Evolutionary conservation across 2,329 filamentous ascomycete genomes (phyloP), one percentile per base, ranked within the genome.

Genomic region (Neurospora crassa): DNA sequence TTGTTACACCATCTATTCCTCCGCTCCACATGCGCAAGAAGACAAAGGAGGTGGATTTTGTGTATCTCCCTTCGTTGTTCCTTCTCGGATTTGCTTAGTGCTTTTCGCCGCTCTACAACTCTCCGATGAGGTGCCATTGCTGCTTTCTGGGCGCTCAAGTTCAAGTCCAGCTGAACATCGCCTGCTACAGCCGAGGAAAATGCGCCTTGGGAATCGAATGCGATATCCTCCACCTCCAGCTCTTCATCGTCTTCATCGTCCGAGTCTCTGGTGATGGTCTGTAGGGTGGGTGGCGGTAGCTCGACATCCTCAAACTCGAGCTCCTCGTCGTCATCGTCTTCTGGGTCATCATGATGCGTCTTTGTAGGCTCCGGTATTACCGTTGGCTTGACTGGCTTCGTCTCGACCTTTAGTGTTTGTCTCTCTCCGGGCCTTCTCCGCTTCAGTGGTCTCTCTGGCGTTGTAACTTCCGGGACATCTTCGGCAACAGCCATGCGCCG

Each of bases 1-100:
- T 95, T 91, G 77, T 97, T 97, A 81, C 94, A 97, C 93, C 95
- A 97, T 70, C 87, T 84, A 78, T 98, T 99, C 70, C 94, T 89
- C 71, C 89, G 84, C 74, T 92, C 87, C 18, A 90, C 86, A 79
- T 98, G 93, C 11, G 89, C 88, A 18, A 99, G 81, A 1, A 99
- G 84, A 78, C 93, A 97, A 16, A 97, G 82, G 0, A 98, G 75
- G 81, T 99, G 94, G 73, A 90, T 84, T 80, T 95, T 97, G 80
- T 99, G 96, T n/a, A 94, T 85, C 69, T 93, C 87, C 40, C 96
- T 79, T 24, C 94, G 88, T 16, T 79, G 82, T 63, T 81, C 80
- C 73, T 83, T 86, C 75, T 90, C 88, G 24, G 84, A 84, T 73
- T 83, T 86, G 34, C 80, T 87, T 3, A 89, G 80, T 2, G 85